Evolutionary conservation across 2,329 filamentous ascomycete genomes (phyloP).

Genomic region (Apiospora hydei): DNA sequence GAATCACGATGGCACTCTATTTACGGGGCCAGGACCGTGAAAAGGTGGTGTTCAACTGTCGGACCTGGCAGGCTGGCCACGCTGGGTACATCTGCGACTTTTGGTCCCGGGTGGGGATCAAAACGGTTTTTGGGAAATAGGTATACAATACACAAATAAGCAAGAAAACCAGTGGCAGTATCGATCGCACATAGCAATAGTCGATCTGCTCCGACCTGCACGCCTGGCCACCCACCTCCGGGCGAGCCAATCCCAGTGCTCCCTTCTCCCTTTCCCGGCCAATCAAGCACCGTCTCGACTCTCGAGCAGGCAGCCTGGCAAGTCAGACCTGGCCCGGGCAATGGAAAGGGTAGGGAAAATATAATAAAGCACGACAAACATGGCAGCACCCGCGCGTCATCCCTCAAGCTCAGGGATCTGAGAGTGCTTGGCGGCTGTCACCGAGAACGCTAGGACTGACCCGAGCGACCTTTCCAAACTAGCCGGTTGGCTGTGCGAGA

Average conservation of each 20-base stretch:
- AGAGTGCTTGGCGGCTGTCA: conserved; percentile 13
- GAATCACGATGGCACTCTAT: conserved; percentile 15
- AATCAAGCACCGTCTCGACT: background rate
- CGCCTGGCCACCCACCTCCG: background rate
- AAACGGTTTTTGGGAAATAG: background rate
- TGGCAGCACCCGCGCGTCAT: background rate
- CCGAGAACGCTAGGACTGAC: background rate
- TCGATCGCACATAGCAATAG: conserved; percentile 19
- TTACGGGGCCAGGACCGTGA: background rate
- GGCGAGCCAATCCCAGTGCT: background rate
- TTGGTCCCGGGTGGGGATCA: background rate
- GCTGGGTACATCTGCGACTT: background rate
- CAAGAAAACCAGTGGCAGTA: conserved; percentile 10
- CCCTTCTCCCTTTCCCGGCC: background rate
- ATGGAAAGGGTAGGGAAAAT: background rate
- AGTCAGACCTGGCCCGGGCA: background rate
- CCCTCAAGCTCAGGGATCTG: background rate
- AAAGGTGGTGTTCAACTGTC: conserved; percentile 4
- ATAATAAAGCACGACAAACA: background rate
- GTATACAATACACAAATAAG: background rate
- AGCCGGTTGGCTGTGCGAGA: conserved; percentile 20
- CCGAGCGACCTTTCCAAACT: background rate
- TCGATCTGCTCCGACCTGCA: conserved; percentile 2
- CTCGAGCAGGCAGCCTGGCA: background rate
- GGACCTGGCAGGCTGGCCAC: no score